Conservation (phyloP, 108 stramenopile genomes). For the Hondaea fermentalgiana region DNA sequence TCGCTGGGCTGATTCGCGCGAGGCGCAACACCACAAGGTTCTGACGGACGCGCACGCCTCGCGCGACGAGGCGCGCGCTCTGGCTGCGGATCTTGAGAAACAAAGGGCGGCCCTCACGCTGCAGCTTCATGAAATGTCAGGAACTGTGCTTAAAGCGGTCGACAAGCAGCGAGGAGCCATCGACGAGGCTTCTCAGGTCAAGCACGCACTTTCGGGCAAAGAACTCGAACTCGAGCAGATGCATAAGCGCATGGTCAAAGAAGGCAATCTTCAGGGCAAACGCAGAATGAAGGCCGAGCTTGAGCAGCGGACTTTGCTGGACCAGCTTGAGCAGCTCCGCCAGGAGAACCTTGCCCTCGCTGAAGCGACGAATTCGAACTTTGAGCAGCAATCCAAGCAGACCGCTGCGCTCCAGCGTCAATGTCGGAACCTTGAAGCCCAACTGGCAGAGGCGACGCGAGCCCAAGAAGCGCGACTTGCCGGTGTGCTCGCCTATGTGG, state of each 20-base stretch:
- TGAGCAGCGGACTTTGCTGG: not conserved
- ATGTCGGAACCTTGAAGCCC: not conserved
- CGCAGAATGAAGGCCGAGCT: not conserved
- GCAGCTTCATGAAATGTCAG: conserved; percentile 16
- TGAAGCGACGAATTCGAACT: not conserved
- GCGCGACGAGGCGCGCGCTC: not conserved
- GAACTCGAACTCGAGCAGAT: not conserved
- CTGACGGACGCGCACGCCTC: not conserved
- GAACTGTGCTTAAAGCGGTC: not conserved
- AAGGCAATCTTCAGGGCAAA: conserved; percentile 1
- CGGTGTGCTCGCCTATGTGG: not conserved
- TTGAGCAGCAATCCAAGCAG: not conserved
- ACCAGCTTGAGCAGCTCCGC: not conserved
- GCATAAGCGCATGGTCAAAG: not conserved
- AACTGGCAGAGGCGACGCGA: not conserved
- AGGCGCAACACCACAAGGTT: not conserved
- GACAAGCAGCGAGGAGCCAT: not conserved
- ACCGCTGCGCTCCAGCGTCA: not conserved
- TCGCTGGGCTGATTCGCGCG: not conserved
- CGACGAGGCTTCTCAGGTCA: not conserved
- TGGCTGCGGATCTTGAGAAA: not conserved
- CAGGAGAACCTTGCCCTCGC: not conserved
- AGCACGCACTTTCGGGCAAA: not conserved
- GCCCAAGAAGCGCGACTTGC: not conserved
- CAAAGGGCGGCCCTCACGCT: not conserved